Evolutionary conservation across 805 yeast genomes (phyloP).

Genomic region (Ogataea sp.): DNA sequence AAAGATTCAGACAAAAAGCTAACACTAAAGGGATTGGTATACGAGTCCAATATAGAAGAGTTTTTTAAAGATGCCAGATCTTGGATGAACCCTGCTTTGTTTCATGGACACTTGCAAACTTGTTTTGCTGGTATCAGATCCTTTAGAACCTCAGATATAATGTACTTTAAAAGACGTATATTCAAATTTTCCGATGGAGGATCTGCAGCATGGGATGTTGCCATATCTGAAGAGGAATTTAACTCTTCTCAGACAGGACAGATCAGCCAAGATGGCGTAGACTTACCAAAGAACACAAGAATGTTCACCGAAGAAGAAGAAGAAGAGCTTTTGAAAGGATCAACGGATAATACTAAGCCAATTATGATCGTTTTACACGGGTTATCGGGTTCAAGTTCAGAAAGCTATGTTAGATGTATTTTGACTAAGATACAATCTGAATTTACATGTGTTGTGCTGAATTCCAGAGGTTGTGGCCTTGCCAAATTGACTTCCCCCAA

Average conservation of each 20-base stretch:
- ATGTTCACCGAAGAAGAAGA: conserved; percentile 42
- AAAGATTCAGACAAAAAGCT: not conserved
- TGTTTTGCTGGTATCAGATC: conserved; percentile 52
- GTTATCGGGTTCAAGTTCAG: conserved; percentile 80
- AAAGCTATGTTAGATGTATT: conserved; percentile 60
- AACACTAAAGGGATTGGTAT: conserved; percentile 16
- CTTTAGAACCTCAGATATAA: conserved; percentile 40
- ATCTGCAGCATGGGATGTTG: conserved; percentile 68
- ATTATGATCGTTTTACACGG: conserved; percentile 67
- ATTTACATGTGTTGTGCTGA: conserved; percentile 64
- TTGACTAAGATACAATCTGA: conserved; percentile 31
- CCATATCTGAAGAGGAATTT: conserved; percentile 36
- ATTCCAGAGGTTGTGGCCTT: conserved; percentile 71
- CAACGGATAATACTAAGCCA: conserved; percentile 39
- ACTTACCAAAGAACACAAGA: conserved; percentile 48
- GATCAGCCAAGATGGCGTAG: too few relatives aligned
- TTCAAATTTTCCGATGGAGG: conserved; percentile 59
- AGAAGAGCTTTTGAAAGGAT: conserved; percentile 11
- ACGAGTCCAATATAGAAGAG: conserved; percentile 26
- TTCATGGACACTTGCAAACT: conserved; percentile 72
- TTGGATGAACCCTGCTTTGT: conserved; percentile 53
- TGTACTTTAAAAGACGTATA: conserved; percentile 70
- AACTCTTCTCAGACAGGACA: too few relatives aligned
- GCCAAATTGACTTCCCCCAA: conserved; percentile 61
- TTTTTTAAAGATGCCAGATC: conserved; percentile 40